Evolutionary conservation across 441 rosid genomes (phyloP).

Genomic region (Dalechampia spathulata): DNA sequence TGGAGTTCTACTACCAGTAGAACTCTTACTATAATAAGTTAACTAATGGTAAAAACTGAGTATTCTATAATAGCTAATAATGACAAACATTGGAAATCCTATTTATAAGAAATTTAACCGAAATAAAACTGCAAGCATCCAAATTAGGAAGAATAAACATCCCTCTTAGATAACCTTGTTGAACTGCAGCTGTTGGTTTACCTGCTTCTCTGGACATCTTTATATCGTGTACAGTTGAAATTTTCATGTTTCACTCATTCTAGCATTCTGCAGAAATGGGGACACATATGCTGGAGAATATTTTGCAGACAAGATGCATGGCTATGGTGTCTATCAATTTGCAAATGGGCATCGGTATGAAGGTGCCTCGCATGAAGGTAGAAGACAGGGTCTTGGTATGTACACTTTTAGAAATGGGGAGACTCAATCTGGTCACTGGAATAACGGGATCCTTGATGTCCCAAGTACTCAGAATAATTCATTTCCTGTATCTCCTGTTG

Average conservation of each 20-base stretch:
- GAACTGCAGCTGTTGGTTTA: no score
- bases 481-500: conserved; percentile 53
- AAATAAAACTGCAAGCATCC: no score
- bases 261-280: conserved; percentile 50
- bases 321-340: conserved; percentile 54
- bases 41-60: no score
- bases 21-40: no score
- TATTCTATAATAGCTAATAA: no score
- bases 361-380: conserved; percentile 92
- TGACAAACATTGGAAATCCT: no score
- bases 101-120: no score
- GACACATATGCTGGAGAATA: conserved; percentile 87
- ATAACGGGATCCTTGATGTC: conserved; percentile 61
- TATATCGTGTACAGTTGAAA: neutral
- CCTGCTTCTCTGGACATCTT: neutral
- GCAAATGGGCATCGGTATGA: conserved; percentile 65
- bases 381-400: conserved; percentile 89
- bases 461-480: conserved; percentile 62
- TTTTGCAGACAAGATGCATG: conserved; percentile 79
- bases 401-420: conserved; percentile 83
- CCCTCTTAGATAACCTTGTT: no score
- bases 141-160: no score
- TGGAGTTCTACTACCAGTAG: no score
- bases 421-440: conserved; percentile 92
- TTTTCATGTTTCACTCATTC: neutral